Base-by-base conservation (phyloP, 202 grass and related monocot species). In the Panicum virgatum region DNA sequence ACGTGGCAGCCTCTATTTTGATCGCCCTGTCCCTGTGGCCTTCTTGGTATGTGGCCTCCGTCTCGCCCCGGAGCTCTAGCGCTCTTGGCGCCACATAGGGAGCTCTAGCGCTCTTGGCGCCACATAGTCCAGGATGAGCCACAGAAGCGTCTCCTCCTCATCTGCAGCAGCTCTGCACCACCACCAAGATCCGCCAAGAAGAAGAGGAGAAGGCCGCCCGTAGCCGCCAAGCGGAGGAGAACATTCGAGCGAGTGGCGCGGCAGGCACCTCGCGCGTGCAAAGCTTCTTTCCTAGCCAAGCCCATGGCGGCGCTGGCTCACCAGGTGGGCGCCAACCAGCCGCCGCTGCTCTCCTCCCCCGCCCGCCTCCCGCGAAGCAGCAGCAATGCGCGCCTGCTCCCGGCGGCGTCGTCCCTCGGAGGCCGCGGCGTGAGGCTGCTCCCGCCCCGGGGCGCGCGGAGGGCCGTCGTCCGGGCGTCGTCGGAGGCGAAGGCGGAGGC, bases 301-400 rank as follows among this genome's bases (percentile, higher is more conserved):
- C 42, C 52, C 82, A 97, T 97, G 94, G 87, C 88, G 89, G 78
- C 88, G 80, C 57, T 93, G 40, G 76, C 90, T 62, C 84, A 82
- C 77, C 81, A 84, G 66, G 58, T 82, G 32, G 74, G 79, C 43
- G 84, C 82, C 13, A 91, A 85, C 81, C 76, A 80, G 60, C 88
- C 91, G 48, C 66, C 78, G 67, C 59, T 36, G 7, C 53, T 85
- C 66, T 63, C 67, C 5, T 78, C 80, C 64, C 53, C 65, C 6
- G 29, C 75, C 5, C 39, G 30, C 45, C 43, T 64, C 9, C 44
- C 69, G 2, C 19, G 59, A 8, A 19, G 7, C 11, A 46, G 9
- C 40, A 46, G 18, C 43, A 85, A 70, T 26, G 74, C 71, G 12
- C 3, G 19, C 29, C 66, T 30, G 12, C 63, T 69, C 19, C 48